Conservation (phyloP, 2,329 filamentous ascomycete species). For the Scedosporium dehoogii region DNA sequence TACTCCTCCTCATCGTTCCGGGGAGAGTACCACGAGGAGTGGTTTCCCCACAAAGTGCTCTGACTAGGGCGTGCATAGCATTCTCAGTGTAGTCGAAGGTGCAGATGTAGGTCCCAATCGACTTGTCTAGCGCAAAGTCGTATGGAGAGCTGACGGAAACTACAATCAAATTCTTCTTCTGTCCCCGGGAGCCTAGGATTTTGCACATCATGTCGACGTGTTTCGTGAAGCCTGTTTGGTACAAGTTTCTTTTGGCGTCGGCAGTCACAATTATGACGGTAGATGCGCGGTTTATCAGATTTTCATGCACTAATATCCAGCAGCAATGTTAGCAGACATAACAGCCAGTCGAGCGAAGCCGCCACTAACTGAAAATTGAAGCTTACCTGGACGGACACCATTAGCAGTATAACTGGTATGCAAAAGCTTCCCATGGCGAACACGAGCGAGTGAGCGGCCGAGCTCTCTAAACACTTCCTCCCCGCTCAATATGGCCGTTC, state of each 20-base stretch:
- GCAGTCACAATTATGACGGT: slow-evolving; percentile 87
- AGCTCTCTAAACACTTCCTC: slow-evolving; percentile 89
- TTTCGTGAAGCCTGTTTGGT: slow-evolving; percentile 91
- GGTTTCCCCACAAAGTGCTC: slow-evolving; percentile 71
- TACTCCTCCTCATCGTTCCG: slow-evolving; percentile 74
- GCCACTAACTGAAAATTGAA: neutral
- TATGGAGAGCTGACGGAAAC: slow-evolving; percentile 92
- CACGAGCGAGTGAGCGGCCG: slow-evolving; percentile 75
- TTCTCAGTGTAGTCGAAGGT: slow-evolving; percentile 96
- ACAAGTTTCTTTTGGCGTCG: slow-evolving; percentile 87
- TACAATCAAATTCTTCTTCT: slow-evolving; percentile 83
- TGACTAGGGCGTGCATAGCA: slow-evolving; percentile 73
- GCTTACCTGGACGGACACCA: slow-evolving; percentile 63
- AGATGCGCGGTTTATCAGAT: slow-evolving; percentile 77
- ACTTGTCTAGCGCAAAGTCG: slow-evolving; percentile 88
- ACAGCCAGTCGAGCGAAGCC: neutral
- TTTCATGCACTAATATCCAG: slow-evolving; percentile 60
- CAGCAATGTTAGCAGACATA: neutral
- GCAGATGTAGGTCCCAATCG: slow-evolving; percentile 86
- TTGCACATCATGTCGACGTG: slow-evolving; percentile 94
- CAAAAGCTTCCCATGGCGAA: slow-evolving; percentile 74
- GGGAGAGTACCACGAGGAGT: slow-evolving; percentile 49
- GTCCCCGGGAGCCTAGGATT: slow-evolving; percentile 63
- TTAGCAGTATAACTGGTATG: slow-evolving; percentile 95
- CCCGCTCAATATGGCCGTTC: slow-evolving; percentile 70